These are phyloP conservation scores for Panellus pusillus DNA, from an alignment of 768 basidiomycete species.

Conservation along the genomic window DNA sequence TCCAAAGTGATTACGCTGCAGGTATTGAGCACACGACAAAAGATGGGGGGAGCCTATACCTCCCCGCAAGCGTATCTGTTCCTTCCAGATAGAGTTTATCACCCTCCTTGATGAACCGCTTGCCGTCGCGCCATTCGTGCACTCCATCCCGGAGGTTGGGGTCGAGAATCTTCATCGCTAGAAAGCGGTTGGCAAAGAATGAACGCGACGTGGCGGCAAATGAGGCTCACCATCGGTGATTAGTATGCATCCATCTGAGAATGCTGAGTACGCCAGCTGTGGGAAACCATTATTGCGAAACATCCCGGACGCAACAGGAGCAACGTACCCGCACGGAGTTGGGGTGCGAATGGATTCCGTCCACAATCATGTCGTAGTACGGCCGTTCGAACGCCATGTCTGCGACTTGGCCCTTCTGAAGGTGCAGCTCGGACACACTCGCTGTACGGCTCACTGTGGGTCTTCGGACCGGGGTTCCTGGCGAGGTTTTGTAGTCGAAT, in stretches of 20 bases:
- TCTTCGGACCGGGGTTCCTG: constrained; percentile 2
- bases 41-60: constrained; percentile 41
- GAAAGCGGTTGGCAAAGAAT: not conserved
- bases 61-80: constrained; percentile 86
- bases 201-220: not conserved
- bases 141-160: constrained; percentile 81
- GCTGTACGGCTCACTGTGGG: constrained; percentile 20
- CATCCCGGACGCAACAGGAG: constrained; percentile 1
- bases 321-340: constrained; percentile 78
- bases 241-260: constrained; percentile 83
- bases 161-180: constrained; percentile 86
- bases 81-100: constrained; percentile 80
- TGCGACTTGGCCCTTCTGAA: constrained; percentile 50
- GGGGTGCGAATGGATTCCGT: constrained; percentile 89
- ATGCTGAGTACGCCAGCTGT: constrained; percentile 80
- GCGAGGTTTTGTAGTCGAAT: constrained; percentile 44
- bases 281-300: not conserved
- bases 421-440: constrained; percentile 37
- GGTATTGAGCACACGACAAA: not conserved
- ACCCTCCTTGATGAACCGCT: constrained; percentile 78
- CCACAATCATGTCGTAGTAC: constrained; percentile 87
- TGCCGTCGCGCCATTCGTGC: constrained; percentile 86
- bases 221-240: constrained; percentile 84
- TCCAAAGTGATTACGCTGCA: constrained; percentile 77
- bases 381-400: constrained; percentile 65